A percentile compares a stretch with the other conserved stretches of the same genome.
Conservation (phyloP, 75 land plant species). For the Isoetes taiwanensis region DNA sequence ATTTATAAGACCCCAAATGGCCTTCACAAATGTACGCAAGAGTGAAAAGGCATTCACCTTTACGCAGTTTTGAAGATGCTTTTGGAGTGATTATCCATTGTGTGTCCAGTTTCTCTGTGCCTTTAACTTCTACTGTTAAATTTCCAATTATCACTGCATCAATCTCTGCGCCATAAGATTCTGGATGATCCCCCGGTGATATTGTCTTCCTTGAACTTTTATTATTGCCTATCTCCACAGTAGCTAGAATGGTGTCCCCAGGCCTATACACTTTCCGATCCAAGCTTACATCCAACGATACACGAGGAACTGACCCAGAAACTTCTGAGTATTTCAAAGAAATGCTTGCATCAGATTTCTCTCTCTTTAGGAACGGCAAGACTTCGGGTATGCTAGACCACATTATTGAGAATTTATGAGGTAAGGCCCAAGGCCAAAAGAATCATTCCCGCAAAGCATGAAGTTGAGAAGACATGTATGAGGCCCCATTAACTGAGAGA, state of each 20-base stretch:
- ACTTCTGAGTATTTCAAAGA: neutral
- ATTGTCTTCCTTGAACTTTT: neutral
- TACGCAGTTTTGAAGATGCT: slow-evolving; percentile 41
- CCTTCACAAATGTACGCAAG: neutral
- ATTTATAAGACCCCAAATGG: neutral
- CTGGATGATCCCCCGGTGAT: neutral
- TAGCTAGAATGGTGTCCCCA: slow-evolving; percentile 49
- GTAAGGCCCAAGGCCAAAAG: too few species aligned
- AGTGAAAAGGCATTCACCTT: slow-evolving; percentile 35
- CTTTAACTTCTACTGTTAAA: slow-evolving; percentile 61
- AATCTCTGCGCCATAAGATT: neutral
- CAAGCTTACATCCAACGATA: slow-evolving; percentile 27
- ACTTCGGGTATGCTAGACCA: slow-evolving; percentile 11
- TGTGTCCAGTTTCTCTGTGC: slow-evolving; percentile 71
- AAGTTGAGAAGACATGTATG: too few species aligned
- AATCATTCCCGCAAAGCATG: too few species aligned
- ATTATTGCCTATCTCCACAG: slow-evolving; percentile 42
- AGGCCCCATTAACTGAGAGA: too few species aligned
- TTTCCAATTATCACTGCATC: slow-evolving; percentile 44
- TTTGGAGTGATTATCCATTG: slow-evolving; percentile 72
- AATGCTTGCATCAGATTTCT: neutral
- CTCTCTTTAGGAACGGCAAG: slow-evolving; percentile 14
- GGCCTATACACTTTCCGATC: slow-evolving; percentile 67
- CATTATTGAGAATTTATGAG: too few species aligned
- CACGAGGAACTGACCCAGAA: slow-evolving; percentile 12